These are phyloP conservation scores for Scedosporium aurantiacum DNA, from an alignment of 2,329 filamentous ascomycete species.

Conservation along the genomic window DNA sequence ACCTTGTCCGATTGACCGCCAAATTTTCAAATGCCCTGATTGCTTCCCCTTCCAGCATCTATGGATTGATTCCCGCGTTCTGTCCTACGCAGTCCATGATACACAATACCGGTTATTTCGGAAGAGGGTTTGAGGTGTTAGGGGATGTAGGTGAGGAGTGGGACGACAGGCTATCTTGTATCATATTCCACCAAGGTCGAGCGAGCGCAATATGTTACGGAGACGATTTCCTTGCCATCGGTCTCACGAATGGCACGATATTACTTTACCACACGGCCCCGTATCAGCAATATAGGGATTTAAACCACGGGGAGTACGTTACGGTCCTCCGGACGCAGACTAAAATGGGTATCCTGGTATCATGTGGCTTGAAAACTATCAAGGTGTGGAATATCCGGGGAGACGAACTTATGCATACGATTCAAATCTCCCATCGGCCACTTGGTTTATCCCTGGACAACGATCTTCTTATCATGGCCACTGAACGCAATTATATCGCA, in stretches of 20 bases:
- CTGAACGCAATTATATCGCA: constrained; percentile 15
- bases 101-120: neutral
- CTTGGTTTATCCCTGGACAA: constrained; percentile 15
- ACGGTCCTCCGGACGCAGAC: neutral
- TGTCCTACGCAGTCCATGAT: neutral
- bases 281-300: neutral
- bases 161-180: constrained; percentile 20
- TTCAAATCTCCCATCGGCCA: neutral
- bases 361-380: neutral
- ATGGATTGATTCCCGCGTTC: constrained; percentile 20
- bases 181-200: constrained; percentile 16
- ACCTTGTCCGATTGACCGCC: constrained; percentile 19
- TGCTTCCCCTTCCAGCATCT: constrained; percentile 18
- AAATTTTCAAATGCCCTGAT: constrained; percentile 19
- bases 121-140: constrained; percentile 12
- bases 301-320: neutral
- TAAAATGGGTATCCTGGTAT: neutral
- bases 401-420: neutral
- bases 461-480: constrained; percentile 17
- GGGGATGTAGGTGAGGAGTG: constrained; percentile 15
- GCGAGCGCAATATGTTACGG: constrained; percentile 8
- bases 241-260: neutral
- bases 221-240: neutral
- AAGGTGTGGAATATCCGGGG: neutral
- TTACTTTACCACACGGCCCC: neutral